Percentiles rank a stretch among this genome's conserved stretches.
phyloP scores from a whole-genome alignment of 192 early-diverging fungal species.

The Coemansia sp. region DNA sequence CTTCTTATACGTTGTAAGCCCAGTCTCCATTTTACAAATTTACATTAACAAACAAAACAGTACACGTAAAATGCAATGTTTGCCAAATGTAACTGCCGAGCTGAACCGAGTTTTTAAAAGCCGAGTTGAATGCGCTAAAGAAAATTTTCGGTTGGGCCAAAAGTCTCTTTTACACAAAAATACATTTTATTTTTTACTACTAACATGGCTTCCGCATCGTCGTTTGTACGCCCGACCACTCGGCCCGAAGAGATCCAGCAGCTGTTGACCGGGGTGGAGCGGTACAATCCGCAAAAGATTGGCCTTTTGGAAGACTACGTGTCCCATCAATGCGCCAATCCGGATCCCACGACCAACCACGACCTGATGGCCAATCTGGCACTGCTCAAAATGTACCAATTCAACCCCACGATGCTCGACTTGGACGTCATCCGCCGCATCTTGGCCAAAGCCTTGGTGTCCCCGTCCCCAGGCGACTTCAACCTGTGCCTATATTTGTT shows the following conservation, averaged over 20 bases:
- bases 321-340: conserved; percentile 70
- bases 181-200: not conserved
- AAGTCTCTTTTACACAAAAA: not conserved
- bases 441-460: conserved; percentile 79
- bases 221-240: conserved; percentile 36
- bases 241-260: conserved; percentile 76
- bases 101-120: not conserved
- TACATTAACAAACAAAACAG: not conserved
- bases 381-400: conserved; percentile 92
- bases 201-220: conserved; percentile 23
- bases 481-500: conserved; percentile 87
- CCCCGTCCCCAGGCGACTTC: conserved; percentile 84
- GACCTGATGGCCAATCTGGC: conserved; percentile 91
- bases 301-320: conserved; percentile 83
- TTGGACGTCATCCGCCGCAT: conserved; percentile 71
- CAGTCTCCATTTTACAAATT: conserved; percentile 5
- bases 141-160: not conserved
- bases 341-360: conserved; percentile 60
- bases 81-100: not conserved
- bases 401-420: conserved; percentile 79
- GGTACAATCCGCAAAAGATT: conserved; percentile 91
- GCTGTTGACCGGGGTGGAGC: conserved; percentile 76
- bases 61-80: conserved; percentile 7
- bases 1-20: conserved; percentile 69
- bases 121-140: too few species aligned